Evolutionary conservation across 2,329 filamentous ascomycete species (phyloP).

Genomic region (Helotiales sp.): DNA sequence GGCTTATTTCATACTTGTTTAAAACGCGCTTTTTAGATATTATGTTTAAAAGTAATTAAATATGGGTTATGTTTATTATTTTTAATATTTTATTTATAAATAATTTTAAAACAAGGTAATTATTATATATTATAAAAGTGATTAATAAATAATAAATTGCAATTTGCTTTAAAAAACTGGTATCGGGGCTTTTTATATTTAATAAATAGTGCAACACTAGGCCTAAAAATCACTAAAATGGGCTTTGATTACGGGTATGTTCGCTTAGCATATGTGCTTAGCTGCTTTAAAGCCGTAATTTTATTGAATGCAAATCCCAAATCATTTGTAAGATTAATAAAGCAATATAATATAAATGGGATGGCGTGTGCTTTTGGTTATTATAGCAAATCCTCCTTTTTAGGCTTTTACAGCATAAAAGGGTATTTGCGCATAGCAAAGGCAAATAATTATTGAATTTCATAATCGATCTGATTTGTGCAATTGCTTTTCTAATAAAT

Average conservation of each 20-base stretch:
- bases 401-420: not conserved
- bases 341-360: not conserved
- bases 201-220: not conserved
- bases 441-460: not conserved
- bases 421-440: constrained; percentile 2
- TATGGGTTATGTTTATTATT: too few species aligned
- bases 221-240: not conserved
- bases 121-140: not conserved
- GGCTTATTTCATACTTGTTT: too few species aligned
- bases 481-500: not conserved
- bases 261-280: not conserved
- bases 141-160: not conserved
- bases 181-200: not conserved
- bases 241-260: not conserved
- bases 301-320: not conserved
- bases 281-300: not conserved
- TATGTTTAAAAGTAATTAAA: too few species aligned
- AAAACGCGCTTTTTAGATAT: too few species aligned
- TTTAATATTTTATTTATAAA: too few species aligned
- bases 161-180: not conserved
- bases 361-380: not conserved
- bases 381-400: not conserved
- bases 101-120: too few species aligned
- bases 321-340: not conserved
- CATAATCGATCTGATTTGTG: not conserved